Conservation (phyloP, 306 rosid species). For the Abrus pulchellus region DNA sequence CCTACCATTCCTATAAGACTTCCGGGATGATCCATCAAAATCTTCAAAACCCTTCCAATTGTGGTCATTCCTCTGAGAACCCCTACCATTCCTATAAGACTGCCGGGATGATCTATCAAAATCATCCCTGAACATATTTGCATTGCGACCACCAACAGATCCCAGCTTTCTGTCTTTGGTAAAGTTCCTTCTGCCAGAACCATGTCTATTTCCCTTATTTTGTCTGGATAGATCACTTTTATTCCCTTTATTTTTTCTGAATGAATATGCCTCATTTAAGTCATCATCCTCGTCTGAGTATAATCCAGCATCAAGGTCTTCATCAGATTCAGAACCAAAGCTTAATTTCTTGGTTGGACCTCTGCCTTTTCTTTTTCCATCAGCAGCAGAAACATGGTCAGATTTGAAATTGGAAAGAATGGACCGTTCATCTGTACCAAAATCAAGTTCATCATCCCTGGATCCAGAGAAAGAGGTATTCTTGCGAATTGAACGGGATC, state of each 20-base stretch:
- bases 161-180: constrained; percentile 47
- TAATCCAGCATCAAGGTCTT: constrained; percentile 67
- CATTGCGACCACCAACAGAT: constrained; percentile 57
- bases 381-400: constrained; percentile 64
- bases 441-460: constrained; percentile 68
- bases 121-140: constrained; percentile 58
- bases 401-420: constrained; percentile 71
- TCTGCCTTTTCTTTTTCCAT: constrained; percentile 59
- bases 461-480: constrained; percentile 63
- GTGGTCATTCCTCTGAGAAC: constrained; percentile 54
- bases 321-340: constrained; percentile 94
- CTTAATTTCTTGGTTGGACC: constrained; percentile 68
- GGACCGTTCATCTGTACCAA: constrained; percentile 60
- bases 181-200: constrained; percentile 58
- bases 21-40: constrained; percentile 56
- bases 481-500: constrained; percentile 45
- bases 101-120: constrained; percentile 57
- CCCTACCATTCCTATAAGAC: constrained; percentile 48
- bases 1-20: constrained; percentile 47
- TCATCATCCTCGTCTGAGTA: constrained; percentile 81
- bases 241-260: constrained; percentile 56
- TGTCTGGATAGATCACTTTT: constrained; percentile 48
- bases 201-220: constrained; percentile 48
- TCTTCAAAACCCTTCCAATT: constrained; percentile 50
- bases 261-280: constrained; percentile 50